Evolutionary conservation across 345 rosid species (phyloP).

Genomic region (Turritis glabra): DNA sequence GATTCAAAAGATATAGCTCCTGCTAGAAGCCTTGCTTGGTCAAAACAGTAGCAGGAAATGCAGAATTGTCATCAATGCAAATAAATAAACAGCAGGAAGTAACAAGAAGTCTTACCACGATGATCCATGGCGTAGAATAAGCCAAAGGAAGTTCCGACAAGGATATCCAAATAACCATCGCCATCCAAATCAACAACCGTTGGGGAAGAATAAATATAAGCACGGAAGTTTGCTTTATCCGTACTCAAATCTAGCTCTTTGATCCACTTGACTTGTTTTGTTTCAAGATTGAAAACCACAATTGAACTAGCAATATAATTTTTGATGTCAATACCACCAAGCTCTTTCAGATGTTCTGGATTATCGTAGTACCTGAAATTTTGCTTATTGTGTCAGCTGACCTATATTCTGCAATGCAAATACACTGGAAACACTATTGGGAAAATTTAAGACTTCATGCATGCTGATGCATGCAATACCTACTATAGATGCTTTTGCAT

Average conservation of each 20-base stretch:
- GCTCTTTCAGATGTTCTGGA: slow-evolving; percentile 84
- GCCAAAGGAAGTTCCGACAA: slow-evolving; percentile 96
- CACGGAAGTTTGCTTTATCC: slow-evolving; percentile 66
- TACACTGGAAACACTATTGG: neutral
- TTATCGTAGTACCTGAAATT: slow-evolving; percentile 85
- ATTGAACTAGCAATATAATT: slow-evolving; percentile 89
- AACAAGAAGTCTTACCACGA: slow-evolving; percentile 58
- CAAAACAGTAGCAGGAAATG: neutral
- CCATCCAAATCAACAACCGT: slow-evolving; percentile 98
- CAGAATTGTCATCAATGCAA: neutral
- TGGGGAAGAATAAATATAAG: slow-evolving; percentile 93
- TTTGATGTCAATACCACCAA: slow-evolving; percentile 81
- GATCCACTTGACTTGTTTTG: slow-evolving; percentile 97
- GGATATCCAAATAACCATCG: slow-evolving; percentile 96
- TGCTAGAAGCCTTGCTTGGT: slow-evolving; percentile 7
- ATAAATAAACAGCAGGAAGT: neutral
- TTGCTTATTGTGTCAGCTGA: slow-evolving; percentile 17
- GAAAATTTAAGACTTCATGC: neutral
- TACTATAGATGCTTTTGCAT: slow-evolving; percentile 20
- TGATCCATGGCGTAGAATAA: slow-evolving; percentile 96
- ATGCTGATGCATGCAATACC: slow-evolving; percentile 9
- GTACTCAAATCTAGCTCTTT: slow-evolving; percentile 83
- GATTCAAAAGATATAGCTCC: neutral
- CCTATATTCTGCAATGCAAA: slow-evolving; percentile 10
- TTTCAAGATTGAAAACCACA: slow-evolving; percentile 94